Base-by-base conservation (phyloP, 306 rosid genomes). In the Cucurbita argyrosperma region DNA sequence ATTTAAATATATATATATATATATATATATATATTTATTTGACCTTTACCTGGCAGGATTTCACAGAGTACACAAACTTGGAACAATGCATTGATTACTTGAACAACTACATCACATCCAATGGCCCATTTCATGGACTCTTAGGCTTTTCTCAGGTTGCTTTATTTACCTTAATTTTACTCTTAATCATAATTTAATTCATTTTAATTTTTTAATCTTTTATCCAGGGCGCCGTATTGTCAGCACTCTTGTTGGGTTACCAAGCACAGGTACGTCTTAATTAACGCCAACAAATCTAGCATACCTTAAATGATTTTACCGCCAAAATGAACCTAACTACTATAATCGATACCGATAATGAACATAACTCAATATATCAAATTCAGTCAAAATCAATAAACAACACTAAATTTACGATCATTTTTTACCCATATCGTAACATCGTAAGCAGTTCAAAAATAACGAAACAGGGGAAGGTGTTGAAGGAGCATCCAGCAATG, bases 41-140 rank as follows among this genome's bases (percentile, higher is more conserved):
- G 19, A 21, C 6, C 6, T 72, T 9, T 15, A 39, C 19, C 8
- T 30, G 42, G 19, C 85, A 91, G 97, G 96, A 89, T 2, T 92
- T 89, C 79, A 89, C 90, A 0, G 86, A 85, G 80, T 88, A 92
- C 86, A 81, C 80, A 50, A 92, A 92, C 81, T 86, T 89, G 80
- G 96, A 92, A 73, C 88, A 85, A 79, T 89, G 96, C 76, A 84
- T 92, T 72, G 74, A 91, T 61, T 85, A 83, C 78, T 74, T 89
- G 21, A 83, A 87, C 40, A 87, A 92, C n/a, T 88, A 89, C 86
- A 89, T 92, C 71, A 92, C 86, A 60, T 78, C 79, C 77, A 86
- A 89, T 26, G 97, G 97, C 13, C 97, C 96, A 56, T 89, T 88
- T 79, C 88, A 86, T 86, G 97, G 97, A 15, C 75, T 92, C 7